Base-by-base conservation (phyloP, 768 basidiomycete species). In the Lyophyllum semitale region DNA sequence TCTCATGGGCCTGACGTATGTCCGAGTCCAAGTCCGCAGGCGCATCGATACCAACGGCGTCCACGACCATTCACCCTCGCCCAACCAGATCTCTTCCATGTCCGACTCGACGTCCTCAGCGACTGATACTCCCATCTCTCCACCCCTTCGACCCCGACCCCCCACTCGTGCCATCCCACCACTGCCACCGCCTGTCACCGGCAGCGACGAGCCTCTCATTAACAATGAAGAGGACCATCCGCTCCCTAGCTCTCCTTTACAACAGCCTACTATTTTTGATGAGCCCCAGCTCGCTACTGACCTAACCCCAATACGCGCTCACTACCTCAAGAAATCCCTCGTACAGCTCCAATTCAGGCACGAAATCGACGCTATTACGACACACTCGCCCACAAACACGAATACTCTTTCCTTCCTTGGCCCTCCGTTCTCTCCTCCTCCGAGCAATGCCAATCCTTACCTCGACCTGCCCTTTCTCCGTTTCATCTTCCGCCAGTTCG, bases 241-340 rank as follows among this genome's bases (percentile, higher is more conserved):
- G 3, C 17, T 25, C 8, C 11, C 20, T 25, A 20, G 33, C 8
- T 26, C 29, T 45, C 27, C 50, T 17, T 7, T 7, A n/a, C 20
- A 43, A 23, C 35, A 48, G 29, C 8, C 48, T 38, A 44, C 48
- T 55, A 30, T 41, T 33, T 9, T 8, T 13, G 23, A 35, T 20
- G 18, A 50, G 26, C 41, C 48, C 29, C 40, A 59, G 38, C 35
- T 43, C 25, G 38, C 25, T 22, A 54, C 66, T 17, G 71, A 75
- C 48, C 84, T 98, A 46, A 92, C 93, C 1, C 92, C 96, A 12
- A 75, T 95, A 45, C 88, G 95, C 40, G 94, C 95, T 4, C 97
- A 99, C 68, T 99, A 99, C 72, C 91, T 99, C 69, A 99, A 98
- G 79, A 98, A 98, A 72, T 83, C 92, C 17, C 86, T 99, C 53